Base-by-base conservation (phyloP, 306 rosid species). In the Vigna nakashimae region DNA sequence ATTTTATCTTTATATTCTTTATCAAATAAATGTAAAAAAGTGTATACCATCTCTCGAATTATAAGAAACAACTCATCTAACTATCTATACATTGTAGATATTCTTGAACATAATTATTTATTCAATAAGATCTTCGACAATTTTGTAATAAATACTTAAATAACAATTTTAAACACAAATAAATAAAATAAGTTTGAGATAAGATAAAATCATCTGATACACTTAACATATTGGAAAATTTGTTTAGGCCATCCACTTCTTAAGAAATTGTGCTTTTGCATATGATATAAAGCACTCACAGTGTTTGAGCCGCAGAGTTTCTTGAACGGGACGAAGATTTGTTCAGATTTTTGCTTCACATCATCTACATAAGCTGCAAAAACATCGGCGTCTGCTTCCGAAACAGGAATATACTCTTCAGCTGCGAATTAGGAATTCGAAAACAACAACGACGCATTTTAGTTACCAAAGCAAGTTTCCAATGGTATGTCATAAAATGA, bases 341-440 rank as follows among this genome's bases (percentile, higher is more conserved):
- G 86, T 84, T 88, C 93, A 58, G 87, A 89, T 73, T 78, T 86
- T 51, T 71, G 82, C 77, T 84, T 91, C 67, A 87, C 77, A 64
- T 92, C 98, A 28, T 88, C 76, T 81, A 88, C 85, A 15, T 80
- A 95, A 62, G 87, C 83, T 28, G 87, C 87, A 62, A 85, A 93
- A 71, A 83, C 81, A 28, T 82, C 74, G 9, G 82, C 84, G 14
- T 86, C 92, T 26, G 90, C 87, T 76, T 91, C 91, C 5, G 84
- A 62, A 30, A 95, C 73, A 5, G 98, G 89, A 75, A 88, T 80
- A 77, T 43, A 78, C 72, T 88, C 92, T 84, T 97, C 98, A 55
- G 81, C 98, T 95, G 86, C 42, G 24, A 63, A 77, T 51, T 13
- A 49, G 34, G 80, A 68, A 32, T 57, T 8, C 76, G 72, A 75